Conservation (phyloP, 805 yeast species). For the Starmerella vitae region DNA sequence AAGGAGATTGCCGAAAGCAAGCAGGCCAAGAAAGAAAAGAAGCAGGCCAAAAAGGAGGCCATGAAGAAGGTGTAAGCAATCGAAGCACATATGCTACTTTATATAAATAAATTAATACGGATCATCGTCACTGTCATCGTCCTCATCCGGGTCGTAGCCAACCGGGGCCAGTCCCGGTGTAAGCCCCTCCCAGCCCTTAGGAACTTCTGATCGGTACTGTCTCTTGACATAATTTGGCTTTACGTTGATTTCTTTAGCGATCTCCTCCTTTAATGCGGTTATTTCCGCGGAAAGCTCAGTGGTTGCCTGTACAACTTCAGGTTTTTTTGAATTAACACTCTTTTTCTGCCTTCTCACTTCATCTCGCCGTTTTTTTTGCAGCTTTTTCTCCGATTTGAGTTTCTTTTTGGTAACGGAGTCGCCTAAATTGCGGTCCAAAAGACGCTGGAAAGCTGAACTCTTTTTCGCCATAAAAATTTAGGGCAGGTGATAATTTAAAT, state of each 20-base stretch:
- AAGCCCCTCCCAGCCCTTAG: slow-evolving; percentile 15
- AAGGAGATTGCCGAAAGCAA: slow-evolving; percentile 8
- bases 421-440: slow-evolving; percentile 16
- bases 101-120: slow-evolving; percentile 20
- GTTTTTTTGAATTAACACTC: neutral
- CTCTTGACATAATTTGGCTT: slow-evolving; percentile 16
- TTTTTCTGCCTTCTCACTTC: slow-evolving; percentile 1
- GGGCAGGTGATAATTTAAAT: neutral
- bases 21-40: slow-evolving; percentile 10
- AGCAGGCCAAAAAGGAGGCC: slow-evolving; percentile 13
- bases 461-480: neutral
- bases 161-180: slow-evolving; percentile 24
- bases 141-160: slow-evolving; percentile 22
- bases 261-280: slow-evolving; percentile 13
- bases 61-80: slow-evolving; percentile 4
- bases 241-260: slow-evolving; percentile 11
- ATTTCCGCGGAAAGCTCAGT: slow-evolving; percentile 12
- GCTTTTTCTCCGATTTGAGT: slow-evolving; percentile 8
- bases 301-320: slow-evolving; percentile 1
- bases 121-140: slow-evolving; percentile 21
- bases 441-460: slow-evolving; percentile 12
- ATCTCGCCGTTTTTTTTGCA: slow-evolving; percentile 4
- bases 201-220: slow-evolving; percentile 9
- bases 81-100: too few species aligned
- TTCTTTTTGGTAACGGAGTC: slow-evolving; percentile 3